Base-by-base conservation (phyloP, 1,139 yeast species). In the Candida mesenterica region DNA sequence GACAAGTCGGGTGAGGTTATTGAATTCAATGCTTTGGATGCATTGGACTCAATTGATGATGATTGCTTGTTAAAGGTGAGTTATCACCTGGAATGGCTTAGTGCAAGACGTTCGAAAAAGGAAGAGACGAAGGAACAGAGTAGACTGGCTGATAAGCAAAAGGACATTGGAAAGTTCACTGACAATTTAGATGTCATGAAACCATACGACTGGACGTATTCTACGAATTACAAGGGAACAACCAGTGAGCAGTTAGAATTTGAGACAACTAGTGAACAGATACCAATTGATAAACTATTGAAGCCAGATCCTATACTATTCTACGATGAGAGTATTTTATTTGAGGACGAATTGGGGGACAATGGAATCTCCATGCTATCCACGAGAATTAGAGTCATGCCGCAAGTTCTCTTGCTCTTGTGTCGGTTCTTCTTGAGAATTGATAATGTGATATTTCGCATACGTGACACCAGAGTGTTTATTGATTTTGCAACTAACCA, bases 171-270 rank as follows among this genome's bases (percentile, higher is more conserved):
- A 18, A 56, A 52, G 39, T 75, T 82, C 23, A 63, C 71, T 1
- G 69, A 64, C 4, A 47, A 46, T 33, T 43, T 61, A 36, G 72
- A 68, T 33, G 55, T 61, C 1, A 49, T 69, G 33, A 85, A 84
- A 50, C 95, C 96, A 2, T 94, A 79, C 58, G 98, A 92, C 62
- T 92, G 99, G 99, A 92, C 98, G 0, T 92, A 92, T 55, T 77
- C 96, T 0, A 79, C 96, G 0, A 65, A 70, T 33, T 92, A 90
- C 56, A 71, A 68, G 39, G 98, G 97, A 1, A 73, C 82, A 0
- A 33, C 53, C 3, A 52, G 55, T 12, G 14, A 25, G 17, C 17
- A 25, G 15, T 41, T 59, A 15, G 37, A 42, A 2, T 63, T 66
- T 37, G 20, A 19, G 1, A 36, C 45, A 2, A 53, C 65, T 1